A percentile compares a stretch with the other conserved stretches of the same genome.
Conservation (phyloP, 768 basidiomycete genomes). For the Boletus reticulatus region DNA sequence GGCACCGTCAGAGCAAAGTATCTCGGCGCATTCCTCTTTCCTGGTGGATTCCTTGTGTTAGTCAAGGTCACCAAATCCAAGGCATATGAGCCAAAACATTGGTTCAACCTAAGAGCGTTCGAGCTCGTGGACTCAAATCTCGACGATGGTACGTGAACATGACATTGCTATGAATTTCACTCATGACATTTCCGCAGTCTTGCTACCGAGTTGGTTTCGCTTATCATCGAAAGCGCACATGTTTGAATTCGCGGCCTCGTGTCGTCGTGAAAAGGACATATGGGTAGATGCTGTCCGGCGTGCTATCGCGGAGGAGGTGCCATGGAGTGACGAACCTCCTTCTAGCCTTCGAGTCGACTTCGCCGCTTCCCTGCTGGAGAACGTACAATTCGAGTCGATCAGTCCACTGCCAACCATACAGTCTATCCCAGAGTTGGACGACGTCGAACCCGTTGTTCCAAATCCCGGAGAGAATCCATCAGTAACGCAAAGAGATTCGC, state of each 20-base stretch:
- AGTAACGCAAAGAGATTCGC: slow-evolving; percentile 1
- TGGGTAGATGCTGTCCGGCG: slow-evolving; percentile 75
- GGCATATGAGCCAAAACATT: slow-evolving; percentile 84
- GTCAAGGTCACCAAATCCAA: slow-evolving; percentile 82
- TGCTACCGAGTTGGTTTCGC: slow-evolving; percentile 80
- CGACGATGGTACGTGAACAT: slow-evolving; percentile 67
- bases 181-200: slow-evolving; percentile 43
- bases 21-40: slow-evolving; percentile 86
- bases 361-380: slow-evolving; percentile 34
- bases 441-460: slow-evolving; percentile 8
- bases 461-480: slow-evolving; percentile 5
- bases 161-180: background rate
- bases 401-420: slow-evolving; percentile 51
- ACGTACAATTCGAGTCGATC: slow-evolving; percentile 40
- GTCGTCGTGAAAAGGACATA: slow-evolving; percentile 78
- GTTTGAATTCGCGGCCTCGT: slow-evolving; percentile 86
- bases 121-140: slow-evolving; percentile 66
- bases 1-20: slow-evolving; percentile 76
- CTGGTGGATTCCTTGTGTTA: slow-evolving; percentile 80
- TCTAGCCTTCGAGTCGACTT: slow-evolving; percentile 56
- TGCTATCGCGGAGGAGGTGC: slow-evolving; percentile 39
- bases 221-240: slow-evolving; percentile 65
- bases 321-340: slow-evolving; percentile 60
- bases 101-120: slow-evolving; percentile 77
- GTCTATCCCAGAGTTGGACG: slow-evolving; percentile 51